Conservation (phyloP, 768 basidiomycete species). For the Gautieria morchelliformis region DNA sequence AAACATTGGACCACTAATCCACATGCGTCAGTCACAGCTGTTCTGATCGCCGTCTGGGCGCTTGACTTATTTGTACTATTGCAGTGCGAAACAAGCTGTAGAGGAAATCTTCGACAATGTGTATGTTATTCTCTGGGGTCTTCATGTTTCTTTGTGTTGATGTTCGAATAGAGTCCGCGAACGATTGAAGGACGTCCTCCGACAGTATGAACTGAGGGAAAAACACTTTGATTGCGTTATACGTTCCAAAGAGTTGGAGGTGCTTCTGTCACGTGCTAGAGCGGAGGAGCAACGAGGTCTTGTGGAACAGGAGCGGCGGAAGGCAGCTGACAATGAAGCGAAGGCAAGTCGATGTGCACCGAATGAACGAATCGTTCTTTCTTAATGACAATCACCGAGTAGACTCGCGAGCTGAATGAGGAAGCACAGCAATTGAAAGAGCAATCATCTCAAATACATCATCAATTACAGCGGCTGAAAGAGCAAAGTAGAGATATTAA, state of each 20-base stretch:
- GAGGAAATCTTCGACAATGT: constrained; percentile 82
- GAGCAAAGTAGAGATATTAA: constrained; percentile 38
- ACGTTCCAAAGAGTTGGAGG: constrained; percentile 86
- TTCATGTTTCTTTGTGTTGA: not conserved
- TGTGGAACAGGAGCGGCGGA: constrained; percentile 55
- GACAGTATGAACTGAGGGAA: constrained; percentile 84
- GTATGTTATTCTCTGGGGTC: constrained; percentile 36
- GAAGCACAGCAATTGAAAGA: constrained; percentile 71
- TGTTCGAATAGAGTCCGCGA: constrained; percentile 55
- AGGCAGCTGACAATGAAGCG: constrained; percentile 59
- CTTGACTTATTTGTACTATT: not conserved
- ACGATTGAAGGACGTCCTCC: constrained; percentile 77
- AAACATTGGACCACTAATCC: constrained; percentile 78
- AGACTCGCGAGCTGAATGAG: constrained; percentile 43
- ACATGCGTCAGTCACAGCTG: constrained; percentile 59
- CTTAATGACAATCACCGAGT: not conserved
- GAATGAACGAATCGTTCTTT: not conserved
- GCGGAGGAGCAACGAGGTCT: constrained; percentile 82
- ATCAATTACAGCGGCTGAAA: constrained; percentile 67
- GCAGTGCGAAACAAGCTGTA: constrained; percentile 61
- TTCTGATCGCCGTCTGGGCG: not conserved
- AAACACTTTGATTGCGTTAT: constrained; percentile 89
- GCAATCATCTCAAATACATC: constrained; percentile 36
- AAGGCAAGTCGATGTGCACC: constrained; percentile 33
- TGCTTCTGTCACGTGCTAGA: constrained; percentile 76